Conservation (phyloP, 2,329 filamentous ascomycete species). For the Pezicula radicicola region DNA sequence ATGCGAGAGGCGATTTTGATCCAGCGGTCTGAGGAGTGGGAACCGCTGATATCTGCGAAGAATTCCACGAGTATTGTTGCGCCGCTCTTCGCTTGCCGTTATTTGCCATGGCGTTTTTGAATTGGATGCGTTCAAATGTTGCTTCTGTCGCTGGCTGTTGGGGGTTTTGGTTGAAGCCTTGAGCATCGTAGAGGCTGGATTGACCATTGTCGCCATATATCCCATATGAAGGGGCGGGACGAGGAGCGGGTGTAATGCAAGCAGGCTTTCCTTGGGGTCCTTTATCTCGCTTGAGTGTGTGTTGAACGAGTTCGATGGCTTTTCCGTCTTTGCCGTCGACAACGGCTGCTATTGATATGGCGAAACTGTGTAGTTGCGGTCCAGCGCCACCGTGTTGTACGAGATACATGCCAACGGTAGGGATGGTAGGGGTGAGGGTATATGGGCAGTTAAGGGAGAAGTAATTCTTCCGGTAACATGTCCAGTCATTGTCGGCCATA, state of each 20-base stretch:
- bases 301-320: constrained; percentile 65
- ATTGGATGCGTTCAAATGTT: constrained; percentile 70
- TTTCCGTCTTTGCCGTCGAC: constrained; percentile 62
- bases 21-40: constrained; percentile 47
- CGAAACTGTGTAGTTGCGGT: constrained; percentile 51
- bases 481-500: constrained; percentile 63
- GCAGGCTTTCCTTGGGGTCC: constrained; percentile 63
- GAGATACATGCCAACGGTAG: constrained; percentile 37
- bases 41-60: constrained; percentile 50
- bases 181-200: neutral
- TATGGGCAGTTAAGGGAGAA: constrained; percentile 66
- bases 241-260: constrained; percentile 33
- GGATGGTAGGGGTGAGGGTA: constrained; percentile 45
- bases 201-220: constrained; percentile 14
- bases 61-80: constrained; percentile 72
- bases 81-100: constrained; percentile 71
- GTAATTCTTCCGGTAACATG: constrained; percentile 72
- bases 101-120: constrained; percentile 72
- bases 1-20: constrained; percentile 56
- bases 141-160: constrained; percentile 25
- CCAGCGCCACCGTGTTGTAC: constrained; percentile 18
- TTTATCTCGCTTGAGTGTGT: constrained; percentile 71
- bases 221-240: constrained; percentile 22
- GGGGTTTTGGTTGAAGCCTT: too few relatives aligned
- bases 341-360: constrained; percentile 64